These are phyloP conservation scores for Candida hispaniensis DNA, from an alignment of 805 yeast species.

Conservation along the genomic window DNA sequence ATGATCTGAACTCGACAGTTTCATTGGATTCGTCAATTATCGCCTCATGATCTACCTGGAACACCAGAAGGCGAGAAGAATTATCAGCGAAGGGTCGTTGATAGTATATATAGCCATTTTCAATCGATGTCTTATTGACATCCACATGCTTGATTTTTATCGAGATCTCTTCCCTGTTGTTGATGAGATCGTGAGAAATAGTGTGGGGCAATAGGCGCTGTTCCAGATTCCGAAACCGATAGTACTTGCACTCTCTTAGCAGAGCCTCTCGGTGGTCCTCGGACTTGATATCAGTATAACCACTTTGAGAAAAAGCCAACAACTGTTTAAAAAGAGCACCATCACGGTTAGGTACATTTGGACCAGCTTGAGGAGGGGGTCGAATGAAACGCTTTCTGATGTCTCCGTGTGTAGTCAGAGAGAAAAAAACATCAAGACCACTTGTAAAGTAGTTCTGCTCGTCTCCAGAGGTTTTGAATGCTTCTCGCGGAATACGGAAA, in stretches of 20 bases:
- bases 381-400: constrained; percentile 39
- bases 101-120: constrained; percentile 28
- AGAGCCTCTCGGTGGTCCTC: constrained; percentile 49
- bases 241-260: constrained; percentile 63
- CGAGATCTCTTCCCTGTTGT: constrained; percentile 45
- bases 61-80: constrained; percentile 31
- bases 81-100: constrained; percentile 40
- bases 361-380: constrained; percentile 69
- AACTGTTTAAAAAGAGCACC: constrained; percentile 46
- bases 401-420: constrained; percentile 35
- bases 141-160: constrained; percentile 39
- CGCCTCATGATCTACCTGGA: constrained; percentile 29
- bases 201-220: constrained; percentile 51
- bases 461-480: constrained; percentile 55
- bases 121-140: constrained; percentile 16
- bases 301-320: constrained; percentile 46
- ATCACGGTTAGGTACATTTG: constrained; percentile 42
- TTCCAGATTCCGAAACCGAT: constrained; percentile 63
- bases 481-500: constrained; percentile 47
- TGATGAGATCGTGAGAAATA: constrained; percentile 43
- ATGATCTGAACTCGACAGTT: constrained; percentile 1
- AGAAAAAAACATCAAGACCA: constrained; percentile 42
- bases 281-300: constrained; percentile 36
- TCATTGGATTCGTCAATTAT: background rate
- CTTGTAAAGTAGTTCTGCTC: constrained; percentile 67